Base-by-base conservation (phyloP, 2,329 filamentous ascomycete species). In the Aspergillus viridinutans region DNA sequence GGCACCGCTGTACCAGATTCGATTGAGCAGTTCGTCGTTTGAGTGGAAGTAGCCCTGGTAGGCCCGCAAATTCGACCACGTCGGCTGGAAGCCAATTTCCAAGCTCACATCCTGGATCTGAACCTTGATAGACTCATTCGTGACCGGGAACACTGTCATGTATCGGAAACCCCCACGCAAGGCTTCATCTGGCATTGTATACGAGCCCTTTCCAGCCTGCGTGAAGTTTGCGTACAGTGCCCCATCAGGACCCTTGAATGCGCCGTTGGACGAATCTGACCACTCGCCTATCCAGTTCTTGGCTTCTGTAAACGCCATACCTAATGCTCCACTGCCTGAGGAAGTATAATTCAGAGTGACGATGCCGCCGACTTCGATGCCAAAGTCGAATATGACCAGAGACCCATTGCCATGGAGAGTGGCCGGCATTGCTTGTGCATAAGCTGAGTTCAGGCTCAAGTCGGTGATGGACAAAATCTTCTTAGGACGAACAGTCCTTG, bases 361-460 rank as follows among this genome's bases (percentile, higher is more conserved):
- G 55, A 85, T 78, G 4, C 83, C 83, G 40, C 83, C 83, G 4
- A 85, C 81, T 64, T 85, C 81, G 25, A 78, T 73, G 3, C 82
- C 83, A 64, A 86, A 86, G 67, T 86, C 83, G 56, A 84, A 83
- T 1, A 85, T 78, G 1, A 83, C 67, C n/a, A 76, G 73, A 3
- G 80, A 82, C 10, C 79, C 81, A 63, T 84, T 83, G 10, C 76
- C 74, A 8, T 62, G 32, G 14, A 35, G 32, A 35, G 32, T 35
- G 12, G 5, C 32, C 32, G 32, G 32, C 32, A 35, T 35, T 14
- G 12, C 32, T 35, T 35, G 32, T 14, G 32, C 12, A 35, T 35
- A 35, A 35, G 32, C 32, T 5, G 14, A 17, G 32, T 14, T 17
- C 12, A 17, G 32, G 32, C 32, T 35, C 32, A 35, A 17, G 32